These are phyloP conservation scores for Fusarium graminum DNA, from an alignment of 2,329 filamentous ascomycete genomes.

Conservation along the genomic window DNA sequence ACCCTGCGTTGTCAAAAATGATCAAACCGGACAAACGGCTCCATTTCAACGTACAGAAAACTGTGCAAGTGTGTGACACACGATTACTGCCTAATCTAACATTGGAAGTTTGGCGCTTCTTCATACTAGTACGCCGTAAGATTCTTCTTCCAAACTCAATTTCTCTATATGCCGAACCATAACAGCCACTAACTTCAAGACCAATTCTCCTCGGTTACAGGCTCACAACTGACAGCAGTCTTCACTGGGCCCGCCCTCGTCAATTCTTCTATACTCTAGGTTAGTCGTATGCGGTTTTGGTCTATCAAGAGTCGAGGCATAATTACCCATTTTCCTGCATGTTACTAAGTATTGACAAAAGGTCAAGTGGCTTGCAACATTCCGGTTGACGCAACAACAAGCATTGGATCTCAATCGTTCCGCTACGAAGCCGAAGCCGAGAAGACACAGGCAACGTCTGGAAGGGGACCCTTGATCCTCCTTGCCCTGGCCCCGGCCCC, in stretches of 20 bases:
- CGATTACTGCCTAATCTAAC: neutral
- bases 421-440: neutral
- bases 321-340: neutral
- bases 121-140: neutral
- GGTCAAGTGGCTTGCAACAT: constrained; percentile 6
- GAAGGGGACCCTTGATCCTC: constrained; percentile 22
- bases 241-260: neutral
- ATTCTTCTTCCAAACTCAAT: constrained; percentile 15
- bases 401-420: constrained; percentile 9
- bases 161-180: constrained; percentile 19
- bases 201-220: neutral
- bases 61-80: neutral
- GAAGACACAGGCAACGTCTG: neutral
- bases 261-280: neutral
- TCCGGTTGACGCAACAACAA: neutral
- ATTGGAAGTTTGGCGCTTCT: neutral
- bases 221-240: neutral
- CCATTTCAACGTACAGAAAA: neutral
- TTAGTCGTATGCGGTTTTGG: neutral
- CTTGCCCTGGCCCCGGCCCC: neutral
- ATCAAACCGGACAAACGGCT: neutral
- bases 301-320: constrained; percentile 12
- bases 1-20: neutral
- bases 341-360: constrained; percentile 4
- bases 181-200: constrained; percentile 5